Evolutionary conservation across 2,329 filamentous ascomycete species (phyloP), one percentile per base, ranked within the genome.

Genomic region (Penicillium sp.): DNA sequence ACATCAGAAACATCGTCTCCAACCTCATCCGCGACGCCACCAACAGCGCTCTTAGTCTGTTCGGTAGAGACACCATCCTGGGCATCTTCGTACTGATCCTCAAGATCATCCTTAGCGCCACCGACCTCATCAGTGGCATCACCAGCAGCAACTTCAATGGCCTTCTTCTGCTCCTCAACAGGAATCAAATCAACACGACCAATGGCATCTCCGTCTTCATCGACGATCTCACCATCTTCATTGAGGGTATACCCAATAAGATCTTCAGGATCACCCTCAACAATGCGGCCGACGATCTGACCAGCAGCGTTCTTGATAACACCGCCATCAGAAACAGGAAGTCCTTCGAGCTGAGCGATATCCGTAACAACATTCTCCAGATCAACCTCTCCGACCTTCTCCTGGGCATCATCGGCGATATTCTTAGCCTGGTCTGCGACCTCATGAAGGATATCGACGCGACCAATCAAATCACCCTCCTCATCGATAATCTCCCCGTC

Each of bases 281-380:
- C 70, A 38, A 78, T 69, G 29, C 70, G 68, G 27, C 75, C 77
- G 6, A 78, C 61, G 27, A 68, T 63, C 38, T 77, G 70, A 31
- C 75, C 77, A 49, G 73, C 68, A 23, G 72, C 64, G 42, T 84
- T 79, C 63, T 79, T 74, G 62, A 86, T 78, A 33, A 78, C 71
- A 35, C 83, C 84, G 27, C 83, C 82, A 50, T 82, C 79, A 43
- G 82, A 75, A 27, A 85, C 81, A 45, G 74, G 67, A 4, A 75
- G 63, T 10, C 73, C 75, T 17, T 74, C 68, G 13, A 77, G 67
- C 47, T 74, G 68, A 17, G 69, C 66, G 10, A 76, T 41, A 36
- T 72, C 71, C 23, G 70, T 73, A 29, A 74, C 66, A 17, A 71
- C 61, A 17, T 71, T 67, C 41, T 75, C 66, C 39, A 62, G 64